Evolutionary conservation across 352 stramenopile species (phyloP).

Genomic region (Pythium angustatum): DNA sequence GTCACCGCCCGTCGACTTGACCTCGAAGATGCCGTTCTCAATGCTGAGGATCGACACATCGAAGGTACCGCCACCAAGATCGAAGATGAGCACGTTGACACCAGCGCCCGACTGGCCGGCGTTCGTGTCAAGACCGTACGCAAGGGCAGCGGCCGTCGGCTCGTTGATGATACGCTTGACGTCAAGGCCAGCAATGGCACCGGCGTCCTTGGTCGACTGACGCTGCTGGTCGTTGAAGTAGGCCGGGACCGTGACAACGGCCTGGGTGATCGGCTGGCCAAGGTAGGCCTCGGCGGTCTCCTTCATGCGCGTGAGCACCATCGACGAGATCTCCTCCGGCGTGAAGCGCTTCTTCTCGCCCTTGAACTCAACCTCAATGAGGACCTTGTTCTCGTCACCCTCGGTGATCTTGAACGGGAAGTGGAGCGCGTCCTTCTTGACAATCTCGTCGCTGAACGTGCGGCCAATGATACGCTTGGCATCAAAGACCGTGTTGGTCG

Average conservation of each 20-base stretch:
- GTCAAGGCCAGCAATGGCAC: slow-evolving; percentile 26
- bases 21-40: slow-evolving; percentile 98
- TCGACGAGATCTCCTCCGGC: slow-evolving; percentile 64
- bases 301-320: slow-evolving; percentile 62
- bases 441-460: slow-evolving; percentile 85
- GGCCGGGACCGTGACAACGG: slow-evolving; percentile 36
- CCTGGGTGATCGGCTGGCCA: slow-evolving; percentile 34
- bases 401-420: slow-evolving; percentile 85
- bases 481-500: slow-evolving; percentile 95
- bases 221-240: slow-evolving; percentile 40
- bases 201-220: slow-evolving; percentile 36
- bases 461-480: slow-evolving; percentile 94
- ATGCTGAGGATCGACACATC: slow-evolving; percentile 6
- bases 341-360: slow-evolving; percentile 50
- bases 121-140: slow-evolving; percentile 86
- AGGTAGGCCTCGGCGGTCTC: slow-evolving; percentile 50
- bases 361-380: slow-evolving; percentile 67
- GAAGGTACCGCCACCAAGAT: slow-evolving; percentile 4
- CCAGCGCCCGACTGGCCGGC: slow-evolving; percentile 50
- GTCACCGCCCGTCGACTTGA: slow-evolving; percentile 95
- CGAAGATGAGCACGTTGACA: slow-evolving; percentile 25
- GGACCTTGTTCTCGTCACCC: slow-evolving; percentile 81
- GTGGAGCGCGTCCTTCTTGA: slow-evolving; percentile 68
- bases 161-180: slow-evolving; percentile 88
- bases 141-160: slow-evolving; percentile 90